Percentiles rank a stretch among this genome's conserved stretches.
phyloP scores from a whole-genome alignment of 352 stramenopile genomes.

The Phytophthora quininea region DNA sequence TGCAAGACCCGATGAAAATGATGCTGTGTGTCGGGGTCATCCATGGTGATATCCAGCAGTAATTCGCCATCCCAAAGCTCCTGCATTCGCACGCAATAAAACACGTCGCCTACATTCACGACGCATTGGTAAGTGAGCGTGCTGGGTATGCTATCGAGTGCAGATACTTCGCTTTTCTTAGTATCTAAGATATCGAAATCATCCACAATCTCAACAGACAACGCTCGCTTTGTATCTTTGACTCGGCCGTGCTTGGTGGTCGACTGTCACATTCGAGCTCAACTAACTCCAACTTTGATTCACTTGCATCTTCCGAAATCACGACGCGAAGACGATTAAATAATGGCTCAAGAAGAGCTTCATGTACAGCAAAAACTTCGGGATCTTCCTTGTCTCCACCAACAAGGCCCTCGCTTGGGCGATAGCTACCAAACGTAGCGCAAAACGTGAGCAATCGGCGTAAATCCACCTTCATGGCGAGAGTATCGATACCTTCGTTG shows the following conservation, averaged over 20 bases:
- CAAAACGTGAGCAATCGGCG: constrained; percentile 45
- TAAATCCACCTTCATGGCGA: constrained; percentile 40
- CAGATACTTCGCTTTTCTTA: neutral
- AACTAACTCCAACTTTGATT: constrained; percentile 21
- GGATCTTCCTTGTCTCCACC: constrained; percentile 13
- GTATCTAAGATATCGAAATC: neutral
- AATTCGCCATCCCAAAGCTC: constrained; percentile 74
- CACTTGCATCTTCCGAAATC: neutral
- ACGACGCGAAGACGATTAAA: constrained; percentile 35
- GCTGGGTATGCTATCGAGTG: constrained; percentile 6
- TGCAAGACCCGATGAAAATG: constrained; percentile 39
- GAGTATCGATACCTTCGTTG: constrained; percentile 8
- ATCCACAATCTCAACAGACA: constrained; percentile 16
- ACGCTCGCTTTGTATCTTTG: constrained; percentile 1
- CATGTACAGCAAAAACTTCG: constrained; percentile 59
- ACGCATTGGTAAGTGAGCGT: constrained; percentile 63
- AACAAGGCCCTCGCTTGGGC: constrained; percentile 48
- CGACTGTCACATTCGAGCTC: constrained; percentile 6
- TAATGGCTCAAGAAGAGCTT: constrained; percentile 52
- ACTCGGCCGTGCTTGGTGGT: constrained; percentile 3
- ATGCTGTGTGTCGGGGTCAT: constrained; percentile 50
- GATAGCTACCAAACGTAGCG: constrained; percentile 52
- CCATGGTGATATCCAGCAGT: constrained; percentile 58
- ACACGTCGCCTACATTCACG: constrained; percentile 46
- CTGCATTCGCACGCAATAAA: constrained; percentile 66